Percentiles rank a stretch among this genome's conserved stretches.
Evolutionary conservation across 2,329 filamentous ascomycete species (phyloP).

Genomic region (Fusarium kyushuense): DNA sequence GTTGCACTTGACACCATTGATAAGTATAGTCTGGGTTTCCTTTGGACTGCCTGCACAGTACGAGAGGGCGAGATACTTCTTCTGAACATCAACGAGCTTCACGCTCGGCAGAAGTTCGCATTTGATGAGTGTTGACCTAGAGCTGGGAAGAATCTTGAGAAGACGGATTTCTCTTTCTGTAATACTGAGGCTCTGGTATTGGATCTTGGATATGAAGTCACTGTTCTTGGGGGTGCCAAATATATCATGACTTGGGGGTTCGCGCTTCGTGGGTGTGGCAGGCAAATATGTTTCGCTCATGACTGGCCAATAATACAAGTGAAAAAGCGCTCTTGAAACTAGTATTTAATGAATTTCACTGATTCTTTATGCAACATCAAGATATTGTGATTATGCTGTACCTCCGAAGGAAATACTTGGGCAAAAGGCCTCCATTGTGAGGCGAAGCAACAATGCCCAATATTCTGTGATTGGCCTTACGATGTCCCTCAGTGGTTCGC

Average conservation of each 20-base stretch:
- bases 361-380: too few relatives aligned
- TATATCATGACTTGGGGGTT: slow-evolving; percentile 15
- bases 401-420: too few relatives aligned
- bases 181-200: background rate
- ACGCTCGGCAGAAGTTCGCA: slow-evolving; percentile 5
- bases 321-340: accelerated
- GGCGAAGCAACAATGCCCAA: too few relatives aligned
- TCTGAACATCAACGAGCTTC: accelerated
- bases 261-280: accelerated
- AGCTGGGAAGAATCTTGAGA: slow-evolving; percentile 6
- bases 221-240: slow-evolving; percentile 29
- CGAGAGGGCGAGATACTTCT: slow-evolving; percentile 9
- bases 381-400: too few relatives aligned
- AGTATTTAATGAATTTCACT: too few relatives aligned
- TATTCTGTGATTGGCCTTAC: too few relatives aligned
- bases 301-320: background rate
- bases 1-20: too few relatives aligned
- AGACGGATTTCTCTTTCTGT: slow-evolving; percentile 6
- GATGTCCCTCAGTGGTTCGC: too few relatives aligned
- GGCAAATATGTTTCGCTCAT: background rate
- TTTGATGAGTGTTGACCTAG: background rate
- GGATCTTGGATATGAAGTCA: background rate
- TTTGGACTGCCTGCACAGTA: slow-evolving; percentile 15
- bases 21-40: too few relatives aligned
- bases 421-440: too few relatives aligned